Base-by-base conservation (phyloP, 305 asterid species). In the Stenogyne calaminthoides region DNA sequence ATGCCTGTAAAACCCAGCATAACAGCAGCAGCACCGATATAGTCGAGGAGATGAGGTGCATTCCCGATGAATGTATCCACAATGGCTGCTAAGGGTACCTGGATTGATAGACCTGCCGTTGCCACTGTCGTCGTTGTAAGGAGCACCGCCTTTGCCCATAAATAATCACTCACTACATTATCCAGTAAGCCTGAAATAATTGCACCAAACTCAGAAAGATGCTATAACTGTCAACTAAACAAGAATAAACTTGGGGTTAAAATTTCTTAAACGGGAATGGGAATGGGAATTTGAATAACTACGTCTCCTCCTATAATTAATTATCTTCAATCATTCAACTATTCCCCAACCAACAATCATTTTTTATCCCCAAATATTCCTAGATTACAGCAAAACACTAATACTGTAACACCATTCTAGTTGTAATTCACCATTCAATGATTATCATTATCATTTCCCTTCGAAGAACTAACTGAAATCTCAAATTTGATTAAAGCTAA, bases 111-210 rank as follows among this genome's bases (percentile, higher is more conserved):
- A 54, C 99, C 98, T 6, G 99, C 98, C 25, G 98, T 87, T 22
- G 99, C 98, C 56, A 94, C 99, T 10, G 99, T 91, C 10, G 97
- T 94, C 11, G 92, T 83, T 20, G 99, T 94, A 54, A 94, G 89
- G 65, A 94, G 96, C 64, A 94, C 93, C 3, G 99, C 98, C 77
- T 94, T 94, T 56, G 97, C 99, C 99, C 99, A 94, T 25, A 91
- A 76, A 76, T 91, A 94, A 79, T 94, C 99, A 46, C 99, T 94
- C 87, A 94, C 62, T 76, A 91, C 98, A 67, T 94, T 94, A 58
- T 94, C 99, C 77, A 92, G 84, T 76, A 94, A 72, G 76, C 99
- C 99, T 94, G 83, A 77, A 63, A 32, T 5, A 32, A 32, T 32
- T 32, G 36, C 54, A 55, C 20, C 54, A 60, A 8, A 6, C 18